Conservation (phyloP, 257 asterid genomes). For the Phtheirospermum japonicum region DNA sequence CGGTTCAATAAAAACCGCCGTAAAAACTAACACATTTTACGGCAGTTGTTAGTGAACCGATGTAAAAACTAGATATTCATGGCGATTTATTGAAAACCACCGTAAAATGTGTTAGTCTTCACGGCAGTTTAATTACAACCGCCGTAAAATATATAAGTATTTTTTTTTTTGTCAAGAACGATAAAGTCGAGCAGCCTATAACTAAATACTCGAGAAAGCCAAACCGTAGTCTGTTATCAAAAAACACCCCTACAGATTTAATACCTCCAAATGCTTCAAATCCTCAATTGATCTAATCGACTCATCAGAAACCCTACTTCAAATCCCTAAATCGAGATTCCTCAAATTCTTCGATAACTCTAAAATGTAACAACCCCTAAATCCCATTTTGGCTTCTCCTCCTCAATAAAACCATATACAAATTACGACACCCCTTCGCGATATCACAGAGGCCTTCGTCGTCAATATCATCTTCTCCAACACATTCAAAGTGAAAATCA, state of each 20-base stretch:
- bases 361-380: constrained; percentile 27
- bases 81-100: too few species aligned
- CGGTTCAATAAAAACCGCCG: too few species aligned
- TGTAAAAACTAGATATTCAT: too few species aligned
- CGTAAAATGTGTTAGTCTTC: too few species aligned
- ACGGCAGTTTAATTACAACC: too few species aligned
- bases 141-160: too few species aligned
- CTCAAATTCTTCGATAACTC: constrained; percentile 26
- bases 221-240: constrained; percentile 30
- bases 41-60: too few species aligned
- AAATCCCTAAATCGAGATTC: constrained; percentile 31
- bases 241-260: constrained; percentile 33
- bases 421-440: too few species aligned
- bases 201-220: constrained; percentile 28
- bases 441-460: too few species aligned
- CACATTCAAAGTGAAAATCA: too few species aligned
- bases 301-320: constrained; percentile 31
- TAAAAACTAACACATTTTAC: too few species aligned
- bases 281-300: constrained; percentile 28
- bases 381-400: constrained; percentile 26
- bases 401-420: constrained; percentile 25
- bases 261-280: constrained; percentile 19
- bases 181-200: constrained; percentile 28
- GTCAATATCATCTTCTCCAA: too few species aligned
- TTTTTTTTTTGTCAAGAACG: constrained; percentile 24